Evolutionary conservation across 805 yeast genomes (phyloP).

Genomic region (Maudiozyma saulgeensis): DNA sequence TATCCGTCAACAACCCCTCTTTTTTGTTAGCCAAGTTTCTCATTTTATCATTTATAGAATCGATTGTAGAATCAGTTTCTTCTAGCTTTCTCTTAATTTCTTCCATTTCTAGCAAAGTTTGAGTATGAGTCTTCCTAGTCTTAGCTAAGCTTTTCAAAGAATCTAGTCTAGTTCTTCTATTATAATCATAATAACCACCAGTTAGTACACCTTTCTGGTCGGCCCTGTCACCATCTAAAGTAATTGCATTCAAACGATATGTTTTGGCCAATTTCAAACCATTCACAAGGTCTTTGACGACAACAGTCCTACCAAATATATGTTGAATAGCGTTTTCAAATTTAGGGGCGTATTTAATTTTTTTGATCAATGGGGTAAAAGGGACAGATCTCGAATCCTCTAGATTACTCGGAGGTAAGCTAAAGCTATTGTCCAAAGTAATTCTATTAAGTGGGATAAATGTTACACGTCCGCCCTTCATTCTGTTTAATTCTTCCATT

Average conservation of each 20-base stretch:
- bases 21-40: conserved; percentile 28
- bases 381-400: conserved; percentile 26
- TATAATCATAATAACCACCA: conserved; percentile 74
- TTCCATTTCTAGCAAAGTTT: conserved; percentile 33
- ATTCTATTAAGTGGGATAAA: conserved; percentile 83
- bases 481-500: conserved; percentile 65
- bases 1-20: conserved; percentile 35
- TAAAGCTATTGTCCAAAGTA: conserved; percentile 27
- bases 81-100: conserved; percentile 33
- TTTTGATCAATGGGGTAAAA: conserved; percentile 69
- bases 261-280: conserved; percentile 60
- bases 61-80: conserved; percentile 44
- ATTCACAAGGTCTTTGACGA: conserved; percentile 56
- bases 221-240: conserved; percentile 86
- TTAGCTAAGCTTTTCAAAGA: conserved; percentile 47
- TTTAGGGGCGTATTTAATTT: conserved; percentile 50
- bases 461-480: conserved; percentile 75
- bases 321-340: conserved; percentile 63
- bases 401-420: conserved; percentile 49
- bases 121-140: conserved; percentile 30
- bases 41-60: conserved; percentile 38
- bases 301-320: conserved; percentile 73
- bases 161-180: conserved; percentile 59
- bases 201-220: conserved; percentile 75
- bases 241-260: conserved; percentile 62